phyloP scores from a whole-genome alignment of 2,329 filamentous ascomycete species.

The Nigrograna mackinnonii region DNA sequence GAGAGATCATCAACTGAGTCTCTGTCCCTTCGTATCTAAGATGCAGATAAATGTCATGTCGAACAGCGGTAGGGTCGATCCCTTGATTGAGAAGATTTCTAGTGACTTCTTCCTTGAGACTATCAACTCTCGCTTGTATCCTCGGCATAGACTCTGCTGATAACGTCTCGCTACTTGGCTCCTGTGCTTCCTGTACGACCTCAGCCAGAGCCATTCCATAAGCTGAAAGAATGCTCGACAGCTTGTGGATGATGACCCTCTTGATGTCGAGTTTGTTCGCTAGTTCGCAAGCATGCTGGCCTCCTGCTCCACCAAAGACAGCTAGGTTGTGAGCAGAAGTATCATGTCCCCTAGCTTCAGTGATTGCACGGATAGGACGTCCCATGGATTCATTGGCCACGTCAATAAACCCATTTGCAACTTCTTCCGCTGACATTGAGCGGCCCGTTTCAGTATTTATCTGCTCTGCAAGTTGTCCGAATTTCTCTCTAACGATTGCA shows the following conservation, averaged over 20 bases:
- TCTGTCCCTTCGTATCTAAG: constrained; percentile 50
- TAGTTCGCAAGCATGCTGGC: too few relatives aligned
- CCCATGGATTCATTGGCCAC: too few relatives aligned
- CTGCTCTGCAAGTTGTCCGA: constrained; percentile 72
- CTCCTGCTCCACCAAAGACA: too few relatives aligned
- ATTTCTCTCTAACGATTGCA: constrained; percentile 69
- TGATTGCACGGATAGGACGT: too few relatives aligned
- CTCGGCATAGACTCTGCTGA: constrained; percentile 13
- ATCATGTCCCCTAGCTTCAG: too few relatives aligned
- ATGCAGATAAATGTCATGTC: constrained; percentile 44
- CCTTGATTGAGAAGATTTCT: constrained; percentile 68
- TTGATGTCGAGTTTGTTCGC: constrained; percentile 48
- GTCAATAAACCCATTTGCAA: constrained; percentile 82
- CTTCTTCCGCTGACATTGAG: constrained; percentile 73
- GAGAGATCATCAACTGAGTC: constrained; percentile 47
- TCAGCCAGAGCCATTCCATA: constrained; percentile 54
- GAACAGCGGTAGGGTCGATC: constrained; percentile 46
- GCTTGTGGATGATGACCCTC: constrained; percentile 49
- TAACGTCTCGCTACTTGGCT: constrained; percentile 37
- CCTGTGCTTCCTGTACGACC: constrained; percentile 46
- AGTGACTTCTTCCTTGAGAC: constrained; percentile 67
- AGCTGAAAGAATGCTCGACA: constrained; percentile 51
- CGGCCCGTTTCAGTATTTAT: constrained; percentile 69
- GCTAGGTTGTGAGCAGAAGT: too few relatives aligned
- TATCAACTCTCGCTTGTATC: constrained; percentile 70